phyloP scores from a whole-genome alignment of 306 rosid species.

The Citrullus colocynthis region DNA sequence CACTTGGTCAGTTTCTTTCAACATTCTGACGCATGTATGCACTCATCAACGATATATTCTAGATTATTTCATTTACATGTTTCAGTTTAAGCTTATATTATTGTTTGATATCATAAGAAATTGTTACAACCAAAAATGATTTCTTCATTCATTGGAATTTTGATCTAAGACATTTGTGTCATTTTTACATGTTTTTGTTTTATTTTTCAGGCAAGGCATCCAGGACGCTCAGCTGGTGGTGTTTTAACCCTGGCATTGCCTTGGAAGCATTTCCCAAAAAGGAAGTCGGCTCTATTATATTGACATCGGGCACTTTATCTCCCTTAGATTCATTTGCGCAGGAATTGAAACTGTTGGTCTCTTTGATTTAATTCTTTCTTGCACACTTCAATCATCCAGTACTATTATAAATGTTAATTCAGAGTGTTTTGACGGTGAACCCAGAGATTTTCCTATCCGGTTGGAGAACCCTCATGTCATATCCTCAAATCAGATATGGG shows the following conservation, averaged over 20 bases:
- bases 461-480: slow-evolving; percentile 96
- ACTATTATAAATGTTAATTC: slow-evolving; percentile 15
- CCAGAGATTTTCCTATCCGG: slow-evolving; percentile 77
- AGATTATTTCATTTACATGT: not conserved
- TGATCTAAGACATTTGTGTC: not conserved
- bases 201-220: slow-evolving; percentile 54
- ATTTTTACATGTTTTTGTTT: slow-evolving; percentile 8
- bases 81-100: not conserved
- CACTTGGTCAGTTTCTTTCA: not conserved
- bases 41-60: not conserved
- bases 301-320: slow-evolving; percentile 91
- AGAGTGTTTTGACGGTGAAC: slow-evolving; percentile 17
- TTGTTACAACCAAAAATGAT: not conserved
- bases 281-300: slow-evolving; percentile 73
- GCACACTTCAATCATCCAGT: slow-evolving; percentile 10
- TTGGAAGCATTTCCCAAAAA: slow-evolving; percentile 55
- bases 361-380: slow-evolving; percentile 5
- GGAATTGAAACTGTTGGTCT: slow-evolving; percentile 67
- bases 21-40: not conserved
- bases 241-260: slow-evolving; percentile 96
- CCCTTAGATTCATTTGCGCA: slow-evolving; percentile 88
- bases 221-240: slow-evolving; percentile 97
- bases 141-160: not conserved
- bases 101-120: not conserved
- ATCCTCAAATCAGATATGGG: slow-evolving; percentile 83